Percentiles rank a stretch among this genome's conserved stretches.
Conservation (phyloP, 148 eudicot species). For the Amaranthus palmeri region DNA sequence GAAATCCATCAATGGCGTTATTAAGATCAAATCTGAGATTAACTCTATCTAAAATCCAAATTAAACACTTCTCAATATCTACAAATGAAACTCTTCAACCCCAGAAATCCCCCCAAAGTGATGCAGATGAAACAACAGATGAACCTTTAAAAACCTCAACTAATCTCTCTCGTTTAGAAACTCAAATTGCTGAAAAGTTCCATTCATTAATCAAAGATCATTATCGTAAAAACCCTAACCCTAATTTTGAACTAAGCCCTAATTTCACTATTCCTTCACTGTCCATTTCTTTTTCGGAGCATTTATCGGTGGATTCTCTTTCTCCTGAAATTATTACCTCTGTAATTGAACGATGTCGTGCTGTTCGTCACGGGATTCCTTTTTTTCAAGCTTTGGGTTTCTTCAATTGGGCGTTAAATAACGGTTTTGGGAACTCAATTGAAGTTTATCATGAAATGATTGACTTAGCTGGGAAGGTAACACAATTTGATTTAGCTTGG, state of each 20-base stretch:
- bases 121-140: slow-evolving; percentile 15
- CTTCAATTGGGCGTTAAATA: slow-evolving; percentile 64
- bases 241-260: slow-evolving; percentile 22
- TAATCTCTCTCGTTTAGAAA: slow-evolving; percentile 36
- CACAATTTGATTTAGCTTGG: slow-evolving; percentile 73
- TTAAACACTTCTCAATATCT: slow-evolving; percentile 32
- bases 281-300: slow-evolving; percentile 36
- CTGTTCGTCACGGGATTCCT: slow-evolving; percentile 68
- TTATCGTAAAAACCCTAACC: slow-evolving; percentile 57
- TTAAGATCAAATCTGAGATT: slow-evolving; percentile 23
- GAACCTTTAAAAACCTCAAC: slow-evolving; percentile 1
- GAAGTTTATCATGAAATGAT: slow-evolving; percentile 59
- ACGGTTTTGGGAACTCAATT: background rate
- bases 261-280: slow-evolving; percentile 42
- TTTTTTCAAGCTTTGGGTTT: slow-evolving; percentile 64
- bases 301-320: slow-evolving; percentile 31
- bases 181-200: slow-evolving; percentile 37
- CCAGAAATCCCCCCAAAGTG: slow-evolving; percentile 10
- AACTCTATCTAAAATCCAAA: slow-evolving; percentile 25
- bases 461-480: slow-evolving; percentile 70
- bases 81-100: slow-evolving; percentile 3
- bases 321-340: slow-evolving; percentile 39
- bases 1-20: slow-evolving; percentile 29
- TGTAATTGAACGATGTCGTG: slow-evolving; percentile 51
- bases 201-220: slow-evolving; percentile 60